These are phyloP conservation scores for Starmerella powellii DNA, from an alignment of 805 yeast genomes.

Conservation along the genomic window DNA sequence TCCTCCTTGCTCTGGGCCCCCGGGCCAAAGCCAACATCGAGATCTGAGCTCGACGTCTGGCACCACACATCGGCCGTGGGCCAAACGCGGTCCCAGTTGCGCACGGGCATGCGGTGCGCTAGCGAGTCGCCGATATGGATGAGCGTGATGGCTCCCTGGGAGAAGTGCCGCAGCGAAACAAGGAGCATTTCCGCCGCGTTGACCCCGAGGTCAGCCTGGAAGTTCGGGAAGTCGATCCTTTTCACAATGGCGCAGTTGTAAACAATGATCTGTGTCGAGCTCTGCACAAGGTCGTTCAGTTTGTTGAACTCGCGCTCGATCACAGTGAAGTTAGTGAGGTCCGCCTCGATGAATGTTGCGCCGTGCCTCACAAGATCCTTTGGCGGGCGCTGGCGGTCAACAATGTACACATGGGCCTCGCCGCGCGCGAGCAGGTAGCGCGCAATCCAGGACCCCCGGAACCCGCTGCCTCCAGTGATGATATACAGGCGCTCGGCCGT, in stretches of 20 bases:
- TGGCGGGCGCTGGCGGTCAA: constrained; percentile 23
- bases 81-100: constrained; percentile 15
- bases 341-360: constrained; percentile 13
- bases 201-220: constrained; percentile 26
- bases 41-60: constrained; percentile 8
- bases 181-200: constrained; percentile 17
- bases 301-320: constrained; percentile 14
- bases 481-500: constrained; percentile 18
- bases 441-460: constrained; percentile 27
- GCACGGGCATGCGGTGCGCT: constrained; percentile 20
- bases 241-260: constrained; percentile 22
- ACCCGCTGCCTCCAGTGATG: constrained; percentile 27
- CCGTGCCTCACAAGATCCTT: constrained; percentile 23
- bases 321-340: constrained; percentile 11
- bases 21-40: background rate
- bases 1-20: constrained; percentile 3
- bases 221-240: constrained; percentile 25
- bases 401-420: constrained; percentile 18
- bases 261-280: constrained; percentile 13
- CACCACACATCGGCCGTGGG: constrained; percentile 14
- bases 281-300: constrained; percentile 5
- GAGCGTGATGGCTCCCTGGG: constrained; percentile 5
- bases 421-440: constrained; percentile 25
- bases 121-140: constrained; percentile 23
- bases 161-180: constrained; percentile 13